Evolutionary conservation across 2,329 filamentous ascomycete genomes (phyloP).

Genomic region (Colletotrichum phormii): DNA sequence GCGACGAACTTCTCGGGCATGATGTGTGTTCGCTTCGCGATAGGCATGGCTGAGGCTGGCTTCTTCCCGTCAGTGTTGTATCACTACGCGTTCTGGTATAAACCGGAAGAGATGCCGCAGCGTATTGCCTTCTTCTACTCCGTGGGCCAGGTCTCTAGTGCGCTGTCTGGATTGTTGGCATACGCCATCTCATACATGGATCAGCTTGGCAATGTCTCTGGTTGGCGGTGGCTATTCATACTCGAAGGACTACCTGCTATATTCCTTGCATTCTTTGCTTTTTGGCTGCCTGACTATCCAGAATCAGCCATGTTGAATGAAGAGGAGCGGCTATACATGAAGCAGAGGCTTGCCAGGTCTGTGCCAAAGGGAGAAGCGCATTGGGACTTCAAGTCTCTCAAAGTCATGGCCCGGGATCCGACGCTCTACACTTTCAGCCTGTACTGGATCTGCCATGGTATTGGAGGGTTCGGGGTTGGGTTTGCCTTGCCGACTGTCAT

Average conservation of each 20-base stretch:
- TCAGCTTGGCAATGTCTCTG: background rate
- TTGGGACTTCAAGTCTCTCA: background rate
- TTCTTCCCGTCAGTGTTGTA: background rate
- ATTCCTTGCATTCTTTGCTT: background rate
- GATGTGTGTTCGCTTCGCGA: background rate
- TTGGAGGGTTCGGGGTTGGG: background rate
- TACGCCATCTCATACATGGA: background rate
- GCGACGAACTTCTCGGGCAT: background rate
- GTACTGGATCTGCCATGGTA: background rate
- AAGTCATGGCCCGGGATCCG: background rate
- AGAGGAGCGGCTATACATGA: background rate
- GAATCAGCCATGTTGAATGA: background rate
- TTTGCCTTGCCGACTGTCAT: background rate
- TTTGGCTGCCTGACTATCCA: background rate
- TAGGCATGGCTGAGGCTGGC: background rate
- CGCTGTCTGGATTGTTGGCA: background rate
- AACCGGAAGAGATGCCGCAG: background rate
- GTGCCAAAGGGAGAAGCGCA: background rate
- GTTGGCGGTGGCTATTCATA: background rate
- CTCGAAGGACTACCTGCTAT: background rate
- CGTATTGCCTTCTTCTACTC: background rate
- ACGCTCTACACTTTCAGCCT: background rate
- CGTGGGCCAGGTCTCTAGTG: background rate
- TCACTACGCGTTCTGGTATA: background rate
- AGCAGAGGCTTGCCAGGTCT: background rate